Evolutionary conservation across 768 basidiomycete genomes (phyloP).

Genomic region (Boletus rubropictus): DNA sequence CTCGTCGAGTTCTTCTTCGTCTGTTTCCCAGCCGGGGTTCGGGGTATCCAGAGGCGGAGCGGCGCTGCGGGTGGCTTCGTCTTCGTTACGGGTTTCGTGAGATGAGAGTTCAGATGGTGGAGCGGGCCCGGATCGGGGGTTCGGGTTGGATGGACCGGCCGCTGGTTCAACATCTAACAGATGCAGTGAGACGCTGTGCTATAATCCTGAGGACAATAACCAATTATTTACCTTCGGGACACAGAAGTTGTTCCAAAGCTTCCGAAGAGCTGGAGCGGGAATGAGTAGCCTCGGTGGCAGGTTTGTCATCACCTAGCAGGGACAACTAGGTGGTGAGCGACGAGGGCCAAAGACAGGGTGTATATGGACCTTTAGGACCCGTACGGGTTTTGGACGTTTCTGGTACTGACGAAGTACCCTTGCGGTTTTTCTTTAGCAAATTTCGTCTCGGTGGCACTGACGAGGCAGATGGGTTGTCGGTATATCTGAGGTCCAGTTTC

Average conservation of each 20-base stretch:
- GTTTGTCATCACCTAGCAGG: slow-evolving; percentile 5
- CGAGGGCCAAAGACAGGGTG: background rate
- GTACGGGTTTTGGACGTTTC: background rate
- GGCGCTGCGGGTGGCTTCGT: background rate
- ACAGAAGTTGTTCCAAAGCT: slow-evolving; percentile 8
- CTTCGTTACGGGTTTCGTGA: background rate
- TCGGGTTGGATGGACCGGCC: background rate
- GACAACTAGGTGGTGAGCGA: background rate
- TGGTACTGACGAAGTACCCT: background rate
- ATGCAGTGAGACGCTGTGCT: background rate
- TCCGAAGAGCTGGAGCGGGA: slow-evolving; percentile 7
- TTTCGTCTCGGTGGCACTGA: background rate
- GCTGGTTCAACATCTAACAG: slow-evolving; percentile 9
- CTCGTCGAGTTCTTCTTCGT: slow-evolving; percentile 1
- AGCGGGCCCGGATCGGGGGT: background rate
- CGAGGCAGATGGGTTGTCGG: slow-evolving; percentile 2
- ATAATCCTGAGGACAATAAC: background rate
- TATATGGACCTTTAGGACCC: slow-evolving; percentile 6
- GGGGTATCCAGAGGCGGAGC: background rate
- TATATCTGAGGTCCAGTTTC: background rate
- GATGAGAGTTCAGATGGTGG: background rate
- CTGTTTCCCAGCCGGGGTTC: background rate
- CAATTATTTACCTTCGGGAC: slow-evolving; percentile 3
- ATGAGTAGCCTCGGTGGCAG: background rate
- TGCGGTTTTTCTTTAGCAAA: background rate